phyloP scores from a whole-genome alignment of 1,284 basidiomycete species.

The Porodaedalea pini region DNA sequence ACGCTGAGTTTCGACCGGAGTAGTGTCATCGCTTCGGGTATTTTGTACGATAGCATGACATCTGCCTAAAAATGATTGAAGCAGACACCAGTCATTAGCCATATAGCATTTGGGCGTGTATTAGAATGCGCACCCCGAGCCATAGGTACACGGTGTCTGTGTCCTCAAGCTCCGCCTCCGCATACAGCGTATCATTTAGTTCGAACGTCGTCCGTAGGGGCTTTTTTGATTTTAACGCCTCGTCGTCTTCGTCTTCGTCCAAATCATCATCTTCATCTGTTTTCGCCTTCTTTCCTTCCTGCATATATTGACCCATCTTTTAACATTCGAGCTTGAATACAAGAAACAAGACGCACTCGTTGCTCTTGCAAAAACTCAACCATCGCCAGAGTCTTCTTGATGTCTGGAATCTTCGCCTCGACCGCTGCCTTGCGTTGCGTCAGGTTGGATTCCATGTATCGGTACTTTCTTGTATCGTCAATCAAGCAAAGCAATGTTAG shows the following conservation, averaged over 20 bases:
- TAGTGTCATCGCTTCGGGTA: slow-evolving; percentile 77
- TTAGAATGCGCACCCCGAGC: slow-evolving; percentile 79
- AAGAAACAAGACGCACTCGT: slow-evolving; percentile 43
- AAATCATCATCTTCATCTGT: slow-evolving; percentile 42
- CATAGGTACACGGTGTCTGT: slow-evolving; percentile 90
- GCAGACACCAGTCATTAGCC: slow-evolving; percentile 2
- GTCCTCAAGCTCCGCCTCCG: slow-evolving; percentile 85
- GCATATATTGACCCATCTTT: slow-evolving; percentile 1
- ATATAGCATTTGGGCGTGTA: slow-evolving; percentile 1
- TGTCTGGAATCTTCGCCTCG: slow-evolving; percentile 95
- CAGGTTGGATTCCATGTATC: slow-evolving; percentile 93
- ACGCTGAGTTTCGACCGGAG: slow-evolving; percentile 74
- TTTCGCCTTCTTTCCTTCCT: slow-evolving; percentile 60
- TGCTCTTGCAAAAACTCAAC: slow-evolving; percentile 79
- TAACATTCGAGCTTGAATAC: not conserved
- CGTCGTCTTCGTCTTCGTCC: slow-evolving; percentile 34
- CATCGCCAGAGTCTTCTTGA: slow-evolving; percentile 89
- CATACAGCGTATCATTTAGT: slow-evolving; percentile 92
- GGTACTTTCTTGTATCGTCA: slow-evolving; percentile 79
- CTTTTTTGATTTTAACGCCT: slow-evolving; percentile 37
- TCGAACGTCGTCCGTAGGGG: slow-evolving; percentile 88
- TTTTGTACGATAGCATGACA: slow-evolving; percentile 94
- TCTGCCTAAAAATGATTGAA: slow-evolving; percentile 65
- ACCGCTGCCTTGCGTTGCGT: slow-evolving; percentile 76
- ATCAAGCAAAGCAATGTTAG: slow-evolving; percentile 16